These are phyloP conservation scores for Aegilops speltoides DNA, from an alignment of 176 grass and related monocot species.

Conservation along the genomic window DNA sequence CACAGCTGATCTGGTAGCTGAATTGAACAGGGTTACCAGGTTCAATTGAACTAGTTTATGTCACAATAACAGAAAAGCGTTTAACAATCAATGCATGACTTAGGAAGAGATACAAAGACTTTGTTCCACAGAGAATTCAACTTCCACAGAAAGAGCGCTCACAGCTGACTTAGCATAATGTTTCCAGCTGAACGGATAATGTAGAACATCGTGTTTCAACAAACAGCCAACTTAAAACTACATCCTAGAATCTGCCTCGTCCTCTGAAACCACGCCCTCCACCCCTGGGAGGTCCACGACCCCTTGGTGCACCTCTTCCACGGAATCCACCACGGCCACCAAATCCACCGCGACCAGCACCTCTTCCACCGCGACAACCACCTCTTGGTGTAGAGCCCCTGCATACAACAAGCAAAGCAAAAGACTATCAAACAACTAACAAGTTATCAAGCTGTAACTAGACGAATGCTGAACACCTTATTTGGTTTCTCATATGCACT, in stretches of 20 bases:
- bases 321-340: conserved; percentile 68
- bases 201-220: conserved; percentile 23
- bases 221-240: conserved; percentile 29
- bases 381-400: conserved; percentile 74
- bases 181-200: not conserved
- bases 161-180: conserved; percentile 33
- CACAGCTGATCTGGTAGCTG: too few relatives aligned
- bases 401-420: conserved; percentile 26
- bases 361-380: conserved; percentile 60
- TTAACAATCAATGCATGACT: not conserved
- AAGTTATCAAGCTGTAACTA: not conserved
- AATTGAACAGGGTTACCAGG: too few relatives aligned
- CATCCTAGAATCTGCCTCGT: conserved; percentile 73
- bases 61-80: not conserved
- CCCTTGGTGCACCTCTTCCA: conserved; percentile 77
- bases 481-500: not conserved
- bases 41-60: too few relatives aligned
- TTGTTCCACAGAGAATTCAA: conserved; percentile 35
- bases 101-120: too few relatives aligned
- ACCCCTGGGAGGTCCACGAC: conserved; percentile 68
- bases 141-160: conserved; percentile 11
- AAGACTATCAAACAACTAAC: conserved; percentile 1
- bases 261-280: conserved; percentile 84
- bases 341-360: conserved; percentile 23
- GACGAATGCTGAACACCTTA: not conserved